Base-by-base conservation (phyloP, 257 asterid genomes). In the Nicotiana knightiana region DNA sequence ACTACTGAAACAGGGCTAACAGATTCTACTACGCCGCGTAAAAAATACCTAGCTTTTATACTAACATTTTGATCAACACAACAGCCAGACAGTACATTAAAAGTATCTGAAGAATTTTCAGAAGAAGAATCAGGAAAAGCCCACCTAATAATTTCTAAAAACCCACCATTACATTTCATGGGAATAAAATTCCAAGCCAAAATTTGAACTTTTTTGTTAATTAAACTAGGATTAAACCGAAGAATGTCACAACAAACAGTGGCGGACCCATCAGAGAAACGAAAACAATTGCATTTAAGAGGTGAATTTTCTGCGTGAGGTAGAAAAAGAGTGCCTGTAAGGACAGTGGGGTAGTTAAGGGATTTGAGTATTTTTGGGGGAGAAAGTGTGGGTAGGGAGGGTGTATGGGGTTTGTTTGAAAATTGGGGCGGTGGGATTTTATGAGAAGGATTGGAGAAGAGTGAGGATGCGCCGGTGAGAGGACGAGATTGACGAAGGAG, bases 111-210 rank as follows among this genome's bases (percentile, higher is more conserved):
- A 81, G 24, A 81, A 67, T 77, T 43, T 43, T 43, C 67, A 79
- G 65, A 86, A 81, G 82, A 68, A 82, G 80, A 16, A 67, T 80
- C 88, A 21, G 80, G 58, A 80, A 86, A 82, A 13, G 66, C 93
- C 98, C 97, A 96, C 28, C 85, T n/a, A 80, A 96, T 88, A 33
- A 96, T 94, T 88, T 96, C 98, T 87, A 96, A 68, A 59, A 89
- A 91, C 5, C 98, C 99, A 54, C 89, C 80, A 76, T 75, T 84
- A 76, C 82, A 68, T 30, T 86, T 82, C 2, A 84, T 55, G 71
- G 99, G 97, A 82, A 94, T 83, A 81, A 93, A 96, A 85, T 94
- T 96, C 97, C 98, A 96, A 63, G 97, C 86, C 9, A 84, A 79
- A 81, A 92, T 54, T 48, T 79, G 88, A 54, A 93, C 87, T 71